phyloP scores from a whole-genome alignment of 2,329 filamentous ascomycete species.

The Pseudogymnoascus sp. region DNA sequence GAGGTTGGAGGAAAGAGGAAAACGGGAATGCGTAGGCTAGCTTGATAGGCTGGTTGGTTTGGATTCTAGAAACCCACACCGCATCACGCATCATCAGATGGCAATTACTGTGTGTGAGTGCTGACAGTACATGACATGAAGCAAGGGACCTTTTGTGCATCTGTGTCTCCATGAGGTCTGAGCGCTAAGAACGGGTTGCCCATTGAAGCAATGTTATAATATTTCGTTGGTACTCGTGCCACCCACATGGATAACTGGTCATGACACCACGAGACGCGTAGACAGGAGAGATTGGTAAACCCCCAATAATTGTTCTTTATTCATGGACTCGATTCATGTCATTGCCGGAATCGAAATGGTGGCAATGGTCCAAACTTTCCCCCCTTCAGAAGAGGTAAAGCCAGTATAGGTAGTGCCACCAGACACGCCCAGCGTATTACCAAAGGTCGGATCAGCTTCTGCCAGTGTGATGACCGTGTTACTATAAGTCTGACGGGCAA shows the following conservation, averaged over 20 bases:
- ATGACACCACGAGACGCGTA: neutral
- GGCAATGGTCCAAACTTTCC: constrained; percentile 31
- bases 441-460: constrained; percentile 26
- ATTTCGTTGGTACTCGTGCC: neutral
- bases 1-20: constrained; percentile 84
- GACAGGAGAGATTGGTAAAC: neutral
- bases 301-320: neutral
- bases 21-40: constrained; percentile 46
- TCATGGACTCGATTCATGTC: constrained; percentile 11
- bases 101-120: neutral
- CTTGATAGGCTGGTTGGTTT: neutral
- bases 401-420: constrained; percentile 29
- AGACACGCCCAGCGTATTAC: constrained; percentile 22
- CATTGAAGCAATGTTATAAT: neutral
- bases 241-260: neutral
- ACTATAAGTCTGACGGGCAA: constrained; percentile 31
- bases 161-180: neutral
- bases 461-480: constrained; percentile 33
- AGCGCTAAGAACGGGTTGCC: neutral
- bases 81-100: neutral
- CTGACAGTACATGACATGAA: neutral
- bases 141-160: neutral
- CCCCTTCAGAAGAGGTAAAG: constrained; percentile 27
- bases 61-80: neutral
- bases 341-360: constrained; percentile 30